Evolutionary conservation across 345 rosid species (phyloP).

Genomic region (Citrus medica): DNA sequence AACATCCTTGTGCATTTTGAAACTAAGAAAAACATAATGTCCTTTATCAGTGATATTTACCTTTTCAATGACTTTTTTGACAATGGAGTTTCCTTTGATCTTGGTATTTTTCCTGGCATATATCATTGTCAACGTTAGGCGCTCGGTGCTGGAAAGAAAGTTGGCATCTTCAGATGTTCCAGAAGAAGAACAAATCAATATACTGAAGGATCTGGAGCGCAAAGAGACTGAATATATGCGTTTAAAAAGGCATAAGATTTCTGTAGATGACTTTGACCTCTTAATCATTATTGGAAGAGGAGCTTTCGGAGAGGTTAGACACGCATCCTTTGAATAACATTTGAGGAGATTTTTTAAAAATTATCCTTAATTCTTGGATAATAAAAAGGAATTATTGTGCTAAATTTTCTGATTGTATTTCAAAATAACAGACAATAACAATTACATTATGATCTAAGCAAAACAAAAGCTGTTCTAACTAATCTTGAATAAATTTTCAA

Average conservation of each 20-base stretch:
- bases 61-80: not conserved
- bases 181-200: slow-evolving; percentile 65
- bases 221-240: slow-evolving; percentile 86
- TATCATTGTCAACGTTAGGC: slow-evolving; percentile 41
- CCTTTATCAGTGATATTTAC: not conserved
- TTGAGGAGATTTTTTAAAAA: slow-evolving; percentile 2
- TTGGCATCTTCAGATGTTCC: slow-evolving; percentile 70
- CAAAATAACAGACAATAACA: not conserved
- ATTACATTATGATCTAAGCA: not conserved
- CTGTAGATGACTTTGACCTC: slow-evolving; percentile 83
- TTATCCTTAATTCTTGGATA: not conserved
- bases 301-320: slow-evolving; percentile 92
- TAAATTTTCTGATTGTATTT: not conserved
- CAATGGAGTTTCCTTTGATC: slow-evolving; percentile 12
- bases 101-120: slow-evolving; percentile 12
- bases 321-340: not conserved
- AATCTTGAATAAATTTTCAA: not conserved
- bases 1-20: not conserved
- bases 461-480: not conserved
- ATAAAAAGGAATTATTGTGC: not conserved
- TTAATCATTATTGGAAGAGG: slow-evolving; percentile 85
- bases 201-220: slow-evolving; percentile 76
- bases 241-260: slow-evolving; percentile 76
- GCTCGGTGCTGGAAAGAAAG: slow-evolving; percentile 57
- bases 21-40: not conserved